Conservation (phyloP, 2,329 filamentous ascomycete genomes). For the Sclerotinia nivalis region DNA sequence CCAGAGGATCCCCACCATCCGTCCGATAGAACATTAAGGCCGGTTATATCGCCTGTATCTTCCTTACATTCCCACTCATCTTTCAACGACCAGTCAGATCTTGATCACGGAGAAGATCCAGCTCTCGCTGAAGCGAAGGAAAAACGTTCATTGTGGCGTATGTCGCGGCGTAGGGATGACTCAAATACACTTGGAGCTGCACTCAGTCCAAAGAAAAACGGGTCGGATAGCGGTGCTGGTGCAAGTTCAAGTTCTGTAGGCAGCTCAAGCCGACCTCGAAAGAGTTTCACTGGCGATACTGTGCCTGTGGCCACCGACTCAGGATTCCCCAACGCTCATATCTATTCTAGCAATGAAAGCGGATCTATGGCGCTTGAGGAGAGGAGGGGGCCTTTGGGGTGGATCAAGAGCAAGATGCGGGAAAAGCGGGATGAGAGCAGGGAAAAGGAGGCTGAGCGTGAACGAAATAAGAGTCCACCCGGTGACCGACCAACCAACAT, state of each 20-base stretch:
- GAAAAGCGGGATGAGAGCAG: slow-evolving; percentile 48
- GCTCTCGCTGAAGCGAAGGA: slow-evolving; percentile 58
- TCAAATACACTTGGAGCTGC: slow-evolving; percentile 46
- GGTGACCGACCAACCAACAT: slow-evolving; percentile 33
- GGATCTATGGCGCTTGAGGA: slow-evolving; percentile 35
- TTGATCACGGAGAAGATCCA: slow-evolving; percentile 69
- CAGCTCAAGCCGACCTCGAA: slow-evolving; percentile 53
- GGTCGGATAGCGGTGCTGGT: slow-evolving; percentile 63
- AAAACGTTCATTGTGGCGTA: slow-evolving; percentile 71
- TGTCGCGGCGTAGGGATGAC: slow-evolving; percentile 63
- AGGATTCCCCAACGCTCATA: slow-evolving; percentile 32
- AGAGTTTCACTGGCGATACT: slow-evolving; percentile 49
- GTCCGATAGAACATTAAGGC: slow-evolving; percentile 52
- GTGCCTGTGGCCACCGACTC: slow-evolving; percentile 39
- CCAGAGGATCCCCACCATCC: slow-evolving; percentile 33
- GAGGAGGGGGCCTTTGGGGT: slow-evolving; percentile 62
- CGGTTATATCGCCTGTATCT: slow-evolving; percentile 70
- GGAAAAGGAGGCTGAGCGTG: slow-evolving; percentile 37
- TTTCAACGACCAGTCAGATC: slow-evolving; percentile 78
- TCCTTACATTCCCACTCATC: slow-evolving; percentile 67
- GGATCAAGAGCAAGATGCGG: slow-evolving; percentile 64
- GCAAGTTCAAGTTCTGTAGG: slow-evolving; percentile 68
- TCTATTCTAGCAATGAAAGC: slow-evolving; percentile 42
- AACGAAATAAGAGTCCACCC: slow-evolving; percentile 39
- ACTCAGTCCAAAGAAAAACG: slow-evolving; percentile 50